These are phyloP conservation scores for Venturia carpophila DNA, from an alignment of 2,329 filamentous ascomycete genomes.

Conservation along the genomic window DNA sequence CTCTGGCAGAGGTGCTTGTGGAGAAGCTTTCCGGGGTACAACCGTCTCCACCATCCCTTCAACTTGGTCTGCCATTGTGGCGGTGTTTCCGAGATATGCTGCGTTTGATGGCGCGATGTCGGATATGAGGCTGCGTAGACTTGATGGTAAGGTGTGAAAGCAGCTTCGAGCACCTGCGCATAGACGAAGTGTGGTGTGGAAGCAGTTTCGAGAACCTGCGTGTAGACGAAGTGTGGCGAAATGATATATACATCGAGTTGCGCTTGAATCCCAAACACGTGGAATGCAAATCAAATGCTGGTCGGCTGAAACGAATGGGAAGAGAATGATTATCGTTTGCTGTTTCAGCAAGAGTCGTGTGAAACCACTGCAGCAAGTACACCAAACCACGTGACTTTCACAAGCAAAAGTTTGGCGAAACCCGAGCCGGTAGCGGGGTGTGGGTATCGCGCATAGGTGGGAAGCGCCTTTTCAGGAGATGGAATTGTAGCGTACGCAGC, in stretches of 20 bases:
- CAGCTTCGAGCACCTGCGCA: background rate
- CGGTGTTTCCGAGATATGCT: background rate
- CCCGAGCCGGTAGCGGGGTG: background rate
- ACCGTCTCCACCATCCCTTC: conserved; percentile 2
- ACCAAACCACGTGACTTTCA: conserved; percentile 7
- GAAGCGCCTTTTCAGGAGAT: background rate
- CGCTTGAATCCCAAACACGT: background rate
- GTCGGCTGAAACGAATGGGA: background rate
- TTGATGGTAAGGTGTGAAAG: background rate
- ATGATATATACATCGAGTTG: background rate
- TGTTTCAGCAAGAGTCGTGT: conserved; percentile 1
- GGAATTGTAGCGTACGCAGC: too few relatives aligned
- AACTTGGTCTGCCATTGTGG: conserved; percentile 12
- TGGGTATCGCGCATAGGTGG: background rate
- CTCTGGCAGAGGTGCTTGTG: conserved; percentile 41
- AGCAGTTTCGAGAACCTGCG: background rate
- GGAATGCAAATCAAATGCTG: background rate
- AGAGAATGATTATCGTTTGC: background rate
- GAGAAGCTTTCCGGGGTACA: conserved; percentile 28
- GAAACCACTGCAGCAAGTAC: background rate
- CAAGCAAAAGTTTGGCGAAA: background rate
- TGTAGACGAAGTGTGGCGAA: background rate
- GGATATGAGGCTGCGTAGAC: background rate
- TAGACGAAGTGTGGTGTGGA: background rate
- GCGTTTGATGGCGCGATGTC: background rate